phyloP scores from a whole-genome alignment of 2,329 filamentous ascomycete genomes.

The Akanthomyces dipterigenus region DNA sequence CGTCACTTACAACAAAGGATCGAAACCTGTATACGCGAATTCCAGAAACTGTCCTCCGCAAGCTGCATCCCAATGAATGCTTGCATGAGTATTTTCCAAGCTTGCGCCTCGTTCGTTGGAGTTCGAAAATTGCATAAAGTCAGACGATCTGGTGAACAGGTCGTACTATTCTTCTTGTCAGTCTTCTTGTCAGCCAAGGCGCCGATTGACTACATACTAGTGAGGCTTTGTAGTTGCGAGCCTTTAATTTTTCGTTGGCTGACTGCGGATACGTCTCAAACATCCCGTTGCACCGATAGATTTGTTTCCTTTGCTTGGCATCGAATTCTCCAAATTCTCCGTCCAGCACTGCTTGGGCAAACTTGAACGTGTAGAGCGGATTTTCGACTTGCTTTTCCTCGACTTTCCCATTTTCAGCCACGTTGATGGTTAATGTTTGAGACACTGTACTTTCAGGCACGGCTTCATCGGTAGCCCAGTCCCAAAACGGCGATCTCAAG shows the following conservation, averaged over 20 bases:
- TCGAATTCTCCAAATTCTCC: conserved; percentile 31
- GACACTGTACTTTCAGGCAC: conserved; percentile 36
- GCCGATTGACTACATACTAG: conserved; percentile 28
- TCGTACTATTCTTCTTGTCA: conserved; percentile 32
- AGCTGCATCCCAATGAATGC: conserved; percentile 34
- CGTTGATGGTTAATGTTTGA: conserved; percentile 31
- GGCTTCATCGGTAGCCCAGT: conserved; percentile 40
- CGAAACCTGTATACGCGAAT: conserved; percentile 36
- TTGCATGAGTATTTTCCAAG: conserved; percentile 37
- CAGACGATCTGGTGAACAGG: conserved; percentile 29
- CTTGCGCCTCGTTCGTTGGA: conserved; percentile 31
- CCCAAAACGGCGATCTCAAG: conserved; percentile 47
- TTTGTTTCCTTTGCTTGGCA: conserved; percentile 25
- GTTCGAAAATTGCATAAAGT: conserved; percentile 29
- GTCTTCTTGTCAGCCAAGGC: background rate
- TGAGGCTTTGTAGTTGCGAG: conserved; percentile 31
- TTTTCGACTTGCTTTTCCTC: conserved; percentile 35
- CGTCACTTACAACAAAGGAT: conserved; percentile 35
- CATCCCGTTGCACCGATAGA: conserved; percentile 32
- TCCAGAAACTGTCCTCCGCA: conserved; percentile 35
- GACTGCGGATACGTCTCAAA: conserved; percentile 30
- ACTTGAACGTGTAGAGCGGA: conserved; percentile 46
- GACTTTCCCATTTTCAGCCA: conserved; percentile 30
- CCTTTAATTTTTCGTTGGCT: conserved; percentile 29
- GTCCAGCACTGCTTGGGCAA: conserved; percentile 33